These are phyloP conservation scores for Colletotrichum sp. DNA, from an alignment of 2,329 filamentous ascomycete genomes.

Conservation along the genomic window DNA sequence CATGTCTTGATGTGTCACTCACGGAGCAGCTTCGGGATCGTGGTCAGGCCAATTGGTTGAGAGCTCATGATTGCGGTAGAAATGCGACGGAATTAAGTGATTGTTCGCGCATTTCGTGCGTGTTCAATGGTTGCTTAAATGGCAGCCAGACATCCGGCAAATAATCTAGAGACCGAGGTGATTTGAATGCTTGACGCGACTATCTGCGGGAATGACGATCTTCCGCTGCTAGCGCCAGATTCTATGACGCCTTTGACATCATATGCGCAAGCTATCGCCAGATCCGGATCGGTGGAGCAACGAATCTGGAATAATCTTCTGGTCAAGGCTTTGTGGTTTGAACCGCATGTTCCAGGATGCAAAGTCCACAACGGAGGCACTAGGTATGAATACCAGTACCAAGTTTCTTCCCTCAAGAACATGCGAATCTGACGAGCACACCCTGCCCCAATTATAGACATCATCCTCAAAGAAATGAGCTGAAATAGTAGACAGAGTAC, in stretches of 20 bases:
- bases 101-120: background rate
- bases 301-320: background rate
- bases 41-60: constrained; percentile 3
- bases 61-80: background rate
- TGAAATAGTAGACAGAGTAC: background rate
- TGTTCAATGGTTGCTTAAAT: background rate
- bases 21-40: constrained; percentile 10
- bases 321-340: background rate
- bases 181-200: background rate
- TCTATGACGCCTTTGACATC: background rate
- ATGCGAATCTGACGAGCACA: background rate
- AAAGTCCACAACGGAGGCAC: background rate
- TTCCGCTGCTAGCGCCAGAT: background rate
- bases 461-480: background rate
- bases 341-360: background rate
- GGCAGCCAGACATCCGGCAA: background rate
- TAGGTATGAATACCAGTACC: background rate
- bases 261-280: background rate
- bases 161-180: background rate
- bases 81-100: background rate
- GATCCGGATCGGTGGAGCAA: background rate
- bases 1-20: background rate
- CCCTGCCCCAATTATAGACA: background rate
- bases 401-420: background rate
- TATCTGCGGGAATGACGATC: background rate